Base-by-base conservation (phyloP, 805 yeast species). In the Yarrowia deformans region DNA sequence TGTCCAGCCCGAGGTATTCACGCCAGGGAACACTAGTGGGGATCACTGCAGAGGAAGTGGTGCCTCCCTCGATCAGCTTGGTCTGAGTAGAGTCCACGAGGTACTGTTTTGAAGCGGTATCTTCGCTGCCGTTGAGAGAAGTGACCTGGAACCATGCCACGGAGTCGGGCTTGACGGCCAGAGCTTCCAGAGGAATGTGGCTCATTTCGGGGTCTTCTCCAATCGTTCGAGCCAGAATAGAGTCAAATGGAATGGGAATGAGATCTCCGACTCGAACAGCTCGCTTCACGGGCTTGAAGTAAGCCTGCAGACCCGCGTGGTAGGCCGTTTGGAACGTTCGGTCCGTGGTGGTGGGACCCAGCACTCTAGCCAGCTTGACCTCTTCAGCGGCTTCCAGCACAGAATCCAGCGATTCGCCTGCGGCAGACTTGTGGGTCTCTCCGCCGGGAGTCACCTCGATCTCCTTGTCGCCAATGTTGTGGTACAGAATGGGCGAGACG, bases 131-230 rank as follows among this genome's bases (percentile, higher is more conserved):
- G 34, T 70, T 70, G 18, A 68, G 55, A 10, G 84, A 88, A 1
- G 85, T 81, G 1, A 94, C 84, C 72, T 85, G 85, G 78, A 93
- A 94, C 97, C 97, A 94, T 0, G 93, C 97, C 19, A 93, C 84
- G 0, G 86, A 81, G 75, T 93, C 91, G 0, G 90, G 87, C 29
- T 82, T 82, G 0, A 91, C 91, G 2, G 80, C 77, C 1, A 85
- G 78, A 4, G 82, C 79, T 19, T 66, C 61, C 43, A 52, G 60
- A 18, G 52, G 61, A 37, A 49, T 49, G 16, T 39, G 55, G 1
- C 70, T 73, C 70, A 72, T 72, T 13, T 69, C 77, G 42, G 69
- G 72, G n/a, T 71, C 69, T 29, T 70, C 66, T 34, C 45, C 50
- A 8, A 50, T 50, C 3, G 89, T 82, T 71, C 83, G 83, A 0